These are phyloP conservation scores for Verticillium nubilum DNA, from an alignment of 2,329 filamentous ascomycete species.

Conservation along the genomic window DNA sequence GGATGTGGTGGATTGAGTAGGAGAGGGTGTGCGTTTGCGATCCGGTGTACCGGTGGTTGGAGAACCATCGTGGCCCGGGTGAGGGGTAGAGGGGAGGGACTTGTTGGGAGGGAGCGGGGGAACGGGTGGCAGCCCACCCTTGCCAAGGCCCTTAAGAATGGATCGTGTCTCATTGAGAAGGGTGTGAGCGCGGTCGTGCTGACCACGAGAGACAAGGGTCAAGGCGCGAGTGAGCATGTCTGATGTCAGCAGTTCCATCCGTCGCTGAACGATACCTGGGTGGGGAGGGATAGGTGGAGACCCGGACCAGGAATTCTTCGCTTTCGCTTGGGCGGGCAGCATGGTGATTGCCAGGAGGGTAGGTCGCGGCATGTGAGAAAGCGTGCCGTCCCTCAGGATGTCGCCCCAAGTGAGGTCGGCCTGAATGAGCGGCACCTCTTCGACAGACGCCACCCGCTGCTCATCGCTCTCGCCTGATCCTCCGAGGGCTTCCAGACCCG, in stretches of 20 bases:
- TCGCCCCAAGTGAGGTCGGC: constrained; percentile 93
- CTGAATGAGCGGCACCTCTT: constrained; percentile 92
- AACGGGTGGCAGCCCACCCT: constrained; percentile 87
- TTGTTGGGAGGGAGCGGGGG: constrained; percentile 48
- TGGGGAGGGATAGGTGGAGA: constrained; percentile 88
- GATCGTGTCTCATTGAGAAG: constrained; percentile 88
- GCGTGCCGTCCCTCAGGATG: constrained; percentile 80
- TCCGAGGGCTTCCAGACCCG: constrained; percentile 86
- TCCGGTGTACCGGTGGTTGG: constrained; percentile 34
- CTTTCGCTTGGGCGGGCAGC: constrained; percentile 62
- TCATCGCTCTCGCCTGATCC: constrained; percentile 84
- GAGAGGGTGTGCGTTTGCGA: constrained; percentile 33
- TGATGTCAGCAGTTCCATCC: constrained; percentile 95
- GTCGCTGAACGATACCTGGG: constrained; percentile 87
- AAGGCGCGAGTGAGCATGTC: constrained; percentile 95
- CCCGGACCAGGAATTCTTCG: constrained; percentile 60
- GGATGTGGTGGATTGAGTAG: constrained; percentile 40
- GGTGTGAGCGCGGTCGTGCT: constrained; percentile 90
- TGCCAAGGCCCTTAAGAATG: constrained; percentile 92
- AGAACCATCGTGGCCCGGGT: constrained; percentile 43
- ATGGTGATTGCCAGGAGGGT: constrained; percentile 94
- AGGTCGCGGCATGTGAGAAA: constrained; percentile 81
- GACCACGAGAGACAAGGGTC: constrained; percentile 82
- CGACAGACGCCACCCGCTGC: constrained; percentile 75
- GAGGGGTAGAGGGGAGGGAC: constrained; percentile 31